Evolutionary conservation across 192 early-diverging fungal genomes (phyloP), one percentile per base, ranked within the genome.

Genomic region (Linnemannia schmuckeri): DNA sequence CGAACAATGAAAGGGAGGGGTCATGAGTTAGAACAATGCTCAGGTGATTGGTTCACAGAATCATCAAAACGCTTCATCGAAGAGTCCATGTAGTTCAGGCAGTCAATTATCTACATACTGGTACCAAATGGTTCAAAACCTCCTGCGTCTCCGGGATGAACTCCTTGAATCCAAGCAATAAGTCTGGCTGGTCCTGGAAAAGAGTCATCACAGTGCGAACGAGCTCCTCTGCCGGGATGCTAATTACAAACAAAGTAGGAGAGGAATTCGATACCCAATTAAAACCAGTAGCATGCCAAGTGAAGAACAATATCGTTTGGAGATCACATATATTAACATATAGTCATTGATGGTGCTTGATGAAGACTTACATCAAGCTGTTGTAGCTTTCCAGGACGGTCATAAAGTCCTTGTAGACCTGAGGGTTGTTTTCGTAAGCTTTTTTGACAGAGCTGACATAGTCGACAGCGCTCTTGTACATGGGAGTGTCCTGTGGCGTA

Each of bases 101-200:
- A 18, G 2, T 42, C 15, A 35, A 54, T 71, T 4, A 6, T 17
- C 40, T 0, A 81, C 79, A 35, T 79, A 87, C 85, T 35, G 85
- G 85, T 24, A 87, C 85, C 0, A 87, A 40, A 69, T 80, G 79
- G 57, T 81, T 87, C 75, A 87, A 40, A 24, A 81, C 41, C 5
- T 55, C 79, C 72, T 87, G 79, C 27, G 79, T 72, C 37, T 81
- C 85, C 55, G 85, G 85, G 35, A 87, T 71, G 61, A 87, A 87
- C 33, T 87, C 85, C 35, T 87, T 87, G 72, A 87, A 87, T 74
- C 85, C 85, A 68, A 87, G 80, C 24, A 87, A 61, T 20, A 87
- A 42, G 27, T 81, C 85, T 3, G 85, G 85, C 66, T 87, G 85
- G 52, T 87, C 85, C 80, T 87, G 85, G 76, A 87, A 87, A 69